phyloP scores from a whole-genome alignment of 306 rosid species.

The Cucurbita argyrosperma region DNA sequence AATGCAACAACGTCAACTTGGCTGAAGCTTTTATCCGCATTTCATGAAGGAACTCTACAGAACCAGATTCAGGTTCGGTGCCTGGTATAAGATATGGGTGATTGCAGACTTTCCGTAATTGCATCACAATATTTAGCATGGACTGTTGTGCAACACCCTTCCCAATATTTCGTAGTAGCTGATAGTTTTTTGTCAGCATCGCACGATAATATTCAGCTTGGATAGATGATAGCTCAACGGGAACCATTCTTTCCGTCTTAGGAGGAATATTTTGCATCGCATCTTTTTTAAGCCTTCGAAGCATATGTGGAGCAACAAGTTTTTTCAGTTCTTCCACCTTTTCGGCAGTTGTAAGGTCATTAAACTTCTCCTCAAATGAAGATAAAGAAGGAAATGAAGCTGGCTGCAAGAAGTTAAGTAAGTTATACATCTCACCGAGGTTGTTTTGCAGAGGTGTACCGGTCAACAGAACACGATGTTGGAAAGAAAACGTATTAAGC shows the following conservation, averaged over 20 bases:
- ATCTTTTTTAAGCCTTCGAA: constrained; percentile 93
- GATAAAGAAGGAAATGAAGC: constrained; percentile 90
- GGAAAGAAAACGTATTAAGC: constrained; percentile 88
- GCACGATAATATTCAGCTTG: constrained; percentile 99
- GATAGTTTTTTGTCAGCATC: constrained; percentile 97
- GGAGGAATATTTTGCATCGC: constrained; percentile 99
- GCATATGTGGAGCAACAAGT: constrained; percentile 99
- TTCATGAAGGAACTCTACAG: constrained; percentile 88
- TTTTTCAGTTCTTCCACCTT: constrained; percentile 94
- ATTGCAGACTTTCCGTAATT: constrained; percentile 94
- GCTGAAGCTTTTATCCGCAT: constrained; percentile 99
- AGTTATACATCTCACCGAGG: constrained; percentile 96
- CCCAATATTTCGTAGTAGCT: constrained; percentile 81
- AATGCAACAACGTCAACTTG: constrained; percentile 83
- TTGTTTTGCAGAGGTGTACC: constrained; percentile 99
- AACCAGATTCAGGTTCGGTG: constrained; percentile 94
- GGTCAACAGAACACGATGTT: constrained; percentile 90
- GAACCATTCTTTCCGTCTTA: constrained; percentile 99
- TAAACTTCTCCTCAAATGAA: constrained; percentile 88
- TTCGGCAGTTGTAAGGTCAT: constrained; percentile 89
- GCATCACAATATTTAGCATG: constrained; percentile 97
- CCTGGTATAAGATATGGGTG: constrained; percentile 99
- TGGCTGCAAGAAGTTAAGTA: constrained; percentile 96
- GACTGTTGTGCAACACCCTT: constrained; percentile 95
- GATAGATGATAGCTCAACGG: constrained; percentile 94